Evolutionary conservation across 106 monocot species (phyloP), one percentile per base, ranked within the genome.

Genomic region (Dendrobium catenatum): DNA sequence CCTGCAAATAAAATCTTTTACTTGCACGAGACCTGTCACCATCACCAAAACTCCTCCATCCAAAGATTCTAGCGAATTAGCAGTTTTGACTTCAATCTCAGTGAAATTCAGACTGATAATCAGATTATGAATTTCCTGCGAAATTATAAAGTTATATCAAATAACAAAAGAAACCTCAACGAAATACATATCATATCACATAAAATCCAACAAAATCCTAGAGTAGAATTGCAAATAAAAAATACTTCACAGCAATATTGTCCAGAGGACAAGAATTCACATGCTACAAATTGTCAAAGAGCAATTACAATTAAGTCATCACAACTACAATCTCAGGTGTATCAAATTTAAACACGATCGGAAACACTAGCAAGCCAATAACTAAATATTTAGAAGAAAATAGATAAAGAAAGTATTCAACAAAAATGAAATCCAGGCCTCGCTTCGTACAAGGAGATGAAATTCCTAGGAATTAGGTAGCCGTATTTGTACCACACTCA

Each of bases 31-130:
- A 77, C 92, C 92, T 6, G 86, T 85, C 68, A 89, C 87, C 85
- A 86, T 86, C 82, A 89, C 92, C 27, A 92, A 44, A 26, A 92
- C 87, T 76, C 89, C 92, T 80, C 87, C 80, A 78, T 78, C 86
- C 92, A 85, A 92, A 31, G 92, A 92, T 31, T 87, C 84, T 72
- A 86, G 64, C 26, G 87, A 89, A 72, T 92, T 85, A 68, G 89
- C 82, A 31, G 89, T 89, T 80, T 89, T 89, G 24, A 92, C 84
- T 82, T 92, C 92, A 84, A 92, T 92, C 67, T 78, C 77, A n/a
- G 84, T 82, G 78, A 86, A 87, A 77, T 79, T 84, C 61, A 84
- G 77, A 5, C 78, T 27, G 40, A 78, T 78, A 72, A 87, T 73
- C 46, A 87, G 78, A 81, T 44, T 73, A 74, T 87, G 87, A 24